Percentiles rank a stretch among this genome's conserved stretches.
Conservation (phyloP, 768 basidiomycete species). For the Termitomyces sp. region DNA sequence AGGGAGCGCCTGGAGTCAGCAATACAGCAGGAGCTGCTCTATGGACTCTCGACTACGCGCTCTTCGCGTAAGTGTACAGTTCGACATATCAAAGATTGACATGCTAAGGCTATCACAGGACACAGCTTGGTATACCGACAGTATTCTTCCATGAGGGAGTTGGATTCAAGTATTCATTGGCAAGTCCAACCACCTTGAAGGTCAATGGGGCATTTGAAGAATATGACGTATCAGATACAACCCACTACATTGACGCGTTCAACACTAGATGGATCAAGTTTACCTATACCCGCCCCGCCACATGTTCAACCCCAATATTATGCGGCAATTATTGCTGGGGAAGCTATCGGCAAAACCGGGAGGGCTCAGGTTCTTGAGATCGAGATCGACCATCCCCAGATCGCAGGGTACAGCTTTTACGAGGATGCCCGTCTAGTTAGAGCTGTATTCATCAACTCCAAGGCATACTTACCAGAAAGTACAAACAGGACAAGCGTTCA, state of each 20-base stretch:
- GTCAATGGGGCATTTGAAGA: neutral
- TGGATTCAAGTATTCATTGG: slow-evolving; percentile 68
- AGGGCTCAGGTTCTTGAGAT: slow-evolving; percentile 41
- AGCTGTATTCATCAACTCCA: slow-evolving; percentile 54
- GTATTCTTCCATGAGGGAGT: slow-evolving; percentile 64
- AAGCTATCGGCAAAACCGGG: slow-evolving; percentile 47
- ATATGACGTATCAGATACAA: slow-evolving; percentile 42
- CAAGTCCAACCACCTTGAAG: slow-evolving; percentile 15
- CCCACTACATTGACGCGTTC: slow-evolving; percentile 53
- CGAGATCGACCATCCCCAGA: slow-evolving; percentile 32
- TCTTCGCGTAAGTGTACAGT: slow-evolving; percentile 30
- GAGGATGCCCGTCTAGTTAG: slow-evolving; percentile 37
- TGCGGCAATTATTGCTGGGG: slow-evolving; percentile 52
- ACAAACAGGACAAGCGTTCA: slow-evolving; percentile 34
- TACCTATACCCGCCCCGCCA: slow-evolving; percentile 43
- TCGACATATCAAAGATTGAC: neutral
- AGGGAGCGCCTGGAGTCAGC: slow-evolving; percentile 39
- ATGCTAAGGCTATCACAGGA: neutral
- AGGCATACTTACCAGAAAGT: slow-evolving; percentile 37
- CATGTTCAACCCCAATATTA: slow-evolving; percentile 68
- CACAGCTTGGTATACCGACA: slow-evolving; percentile 39
- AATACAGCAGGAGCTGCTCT: slow-evolving; percentile 53
- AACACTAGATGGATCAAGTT: slow-evolving; percentile 45
- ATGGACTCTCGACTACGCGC: slow-evolving; percentile 52
- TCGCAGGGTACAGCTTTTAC: slow-evolving; percentile 61